These are phyloP conservation scores for Histomonas meleagridis DNA, from an alignment of 208 protist species.

Conservation along the genomic window DNA sequence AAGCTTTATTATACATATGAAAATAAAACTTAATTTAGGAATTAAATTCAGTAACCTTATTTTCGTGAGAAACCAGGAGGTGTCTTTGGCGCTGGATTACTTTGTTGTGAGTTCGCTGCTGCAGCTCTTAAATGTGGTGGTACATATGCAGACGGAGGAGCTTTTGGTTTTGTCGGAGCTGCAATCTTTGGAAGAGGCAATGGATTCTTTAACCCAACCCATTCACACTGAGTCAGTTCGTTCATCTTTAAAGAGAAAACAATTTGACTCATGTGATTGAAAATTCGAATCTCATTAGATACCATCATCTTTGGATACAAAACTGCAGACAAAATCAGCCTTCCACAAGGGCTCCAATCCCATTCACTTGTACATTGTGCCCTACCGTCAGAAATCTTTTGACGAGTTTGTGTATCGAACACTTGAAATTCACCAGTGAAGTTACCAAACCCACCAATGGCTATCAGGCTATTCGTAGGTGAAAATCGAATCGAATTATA, in stretches of 20 bases:
- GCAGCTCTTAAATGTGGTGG: not conserved
- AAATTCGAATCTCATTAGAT: not conserved
- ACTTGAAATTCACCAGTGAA: not conserved
- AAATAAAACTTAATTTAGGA: too few species aligned
- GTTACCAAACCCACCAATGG: not conserved
- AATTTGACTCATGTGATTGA: not conserved
- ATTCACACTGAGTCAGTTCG: not conserved
- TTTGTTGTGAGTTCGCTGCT: not conserved
- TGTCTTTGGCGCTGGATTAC: not conserved
- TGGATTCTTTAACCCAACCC: not conserved
- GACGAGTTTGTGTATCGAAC: not conserved
- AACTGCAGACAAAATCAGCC: not conserved
- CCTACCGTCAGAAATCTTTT: not conserved
- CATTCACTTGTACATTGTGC: slow-evolving; percentile 2
- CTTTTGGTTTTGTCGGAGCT: not conserved
- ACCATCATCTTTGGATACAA: slow-evolving; percentile 24
- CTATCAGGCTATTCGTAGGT: not conserved
- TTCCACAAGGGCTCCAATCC: not conserved
- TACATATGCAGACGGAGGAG: not conserved
- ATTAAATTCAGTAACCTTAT: too few species aligned
- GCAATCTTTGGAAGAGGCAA: not conserved
- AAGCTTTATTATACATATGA: too few species aligned
- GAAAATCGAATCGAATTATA: not conserved
- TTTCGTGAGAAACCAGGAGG: not conserved
- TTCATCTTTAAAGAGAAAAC: not conserved